These are phyloP conservation scores for Mrakia gelida DNA, from an alignment of 768 basidiomycete species.

Conservation along the genomic window DNA sequence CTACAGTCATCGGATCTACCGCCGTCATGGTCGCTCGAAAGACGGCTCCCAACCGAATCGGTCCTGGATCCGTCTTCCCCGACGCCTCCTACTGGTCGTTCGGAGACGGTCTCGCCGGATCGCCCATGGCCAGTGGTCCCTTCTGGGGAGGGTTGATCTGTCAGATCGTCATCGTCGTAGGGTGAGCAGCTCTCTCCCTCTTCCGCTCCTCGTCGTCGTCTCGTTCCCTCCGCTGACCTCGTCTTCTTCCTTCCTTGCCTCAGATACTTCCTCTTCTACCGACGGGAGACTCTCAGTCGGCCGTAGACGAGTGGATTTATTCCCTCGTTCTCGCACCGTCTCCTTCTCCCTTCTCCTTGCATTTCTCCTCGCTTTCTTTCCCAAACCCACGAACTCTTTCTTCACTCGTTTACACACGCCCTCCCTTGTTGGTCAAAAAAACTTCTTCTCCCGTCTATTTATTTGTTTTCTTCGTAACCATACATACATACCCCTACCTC, in stretches of 20 bases:
- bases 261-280: conserved; percentile 34
- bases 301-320: conserved; percentile 1
- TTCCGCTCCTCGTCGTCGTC: background rate
- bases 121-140: conserved; percentile 29
- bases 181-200: background rate
- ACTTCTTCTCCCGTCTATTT: background rate
- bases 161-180: conserved; percentile 33
- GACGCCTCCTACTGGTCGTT: conserved; percentile 89
- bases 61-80: conserved; percentile 85
- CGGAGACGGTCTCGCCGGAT: conserved; percentile 48
- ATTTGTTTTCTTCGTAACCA: background rate
- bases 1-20: conserved; percentile 65
- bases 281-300: conserved; percentile 30
- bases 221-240: background rate
- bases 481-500: background rate
- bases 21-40: conserved; percentile 91
- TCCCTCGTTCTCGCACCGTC: background rate
- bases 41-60: conserved; percentile 82
- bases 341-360: background rate
- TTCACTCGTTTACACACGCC: too few species aligned
- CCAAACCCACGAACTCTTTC: background rate
- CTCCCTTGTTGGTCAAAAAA: background rate
- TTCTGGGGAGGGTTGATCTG: conserved; percentile 33
- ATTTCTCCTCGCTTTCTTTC: background rate
- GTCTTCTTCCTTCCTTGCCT: background rate